Conservation (phyloP, 2,329 filamentous ascomycete species). For the Lachnellula subtilissima region DNA sequence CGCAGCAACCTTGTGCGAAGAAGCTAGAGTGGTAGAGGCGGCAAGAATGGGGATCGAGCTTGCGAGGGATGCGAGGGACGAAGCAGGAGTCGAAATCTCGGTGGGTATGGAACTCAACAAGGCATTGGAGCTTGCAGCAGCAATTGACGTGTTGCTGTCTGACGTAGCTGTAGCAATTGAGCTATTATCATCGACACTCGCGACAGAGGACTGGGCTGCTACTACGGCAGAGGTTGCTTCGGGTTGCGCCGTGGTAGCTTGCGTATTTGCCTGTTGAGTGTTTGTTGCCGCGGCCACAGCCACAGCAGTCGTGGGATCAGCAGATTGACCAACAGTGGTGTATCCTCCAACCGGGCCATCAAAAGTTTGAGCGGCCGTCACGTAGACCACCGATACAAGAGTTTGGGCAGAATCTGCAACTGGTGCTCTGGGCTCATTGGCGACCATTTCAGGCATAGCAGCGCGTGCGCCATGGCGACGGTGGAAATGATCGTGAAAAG, state of each 20-base stretch:
- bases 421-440: slow-evolving; percentile 12
- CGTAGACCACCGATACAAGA: slow-evolving; percentile 43
- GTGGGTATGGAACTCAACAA: slow-evolving; percentile 14
- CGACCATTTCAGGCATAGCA: slow-evolving; percentile 13
- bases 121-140: slow-evolving; percentile 4
- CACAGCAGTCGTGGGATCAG: slow-evolving; percentile 1
- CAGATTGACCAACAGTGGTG: slow-evolving; percentile 32
- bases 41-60: slow-evolving; percentile 11
- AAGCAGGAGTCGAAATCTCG: slow-evolving; percentile 14
- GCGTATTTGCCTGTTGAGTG: slow-evolving; percentile 1
- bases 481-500: neutral
- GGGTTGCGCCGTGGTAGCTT: slow-evolving; percentile 1
- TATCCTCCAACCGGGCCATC: slow-evolving; percentile 45
- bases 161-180: neutral
- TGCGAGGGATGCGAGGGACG: slow-evolving; percentile 2
- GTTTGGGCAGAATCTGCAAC: slow-evolving; percentile 24
- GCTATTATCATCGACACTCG: neutral
- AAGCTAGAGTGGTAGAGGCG: slow-evolving; percentile 2
- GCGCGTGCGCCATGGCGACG: slow-evolving; percentile 10
- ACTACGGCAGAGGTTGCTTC: neutral
- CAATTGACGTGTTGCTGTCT: neutral
- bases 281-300: neutral
- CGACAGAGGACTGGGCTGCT: neutral
- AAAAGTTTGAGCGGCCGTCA: slow-evolving; percentile 49
- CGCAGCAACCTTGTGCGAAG: slow-evolving; percentile 1